phyloP scores from a whole-genome alignment of 805 yeast genomes.

The Kurtzmaniella fragi region DNA sequence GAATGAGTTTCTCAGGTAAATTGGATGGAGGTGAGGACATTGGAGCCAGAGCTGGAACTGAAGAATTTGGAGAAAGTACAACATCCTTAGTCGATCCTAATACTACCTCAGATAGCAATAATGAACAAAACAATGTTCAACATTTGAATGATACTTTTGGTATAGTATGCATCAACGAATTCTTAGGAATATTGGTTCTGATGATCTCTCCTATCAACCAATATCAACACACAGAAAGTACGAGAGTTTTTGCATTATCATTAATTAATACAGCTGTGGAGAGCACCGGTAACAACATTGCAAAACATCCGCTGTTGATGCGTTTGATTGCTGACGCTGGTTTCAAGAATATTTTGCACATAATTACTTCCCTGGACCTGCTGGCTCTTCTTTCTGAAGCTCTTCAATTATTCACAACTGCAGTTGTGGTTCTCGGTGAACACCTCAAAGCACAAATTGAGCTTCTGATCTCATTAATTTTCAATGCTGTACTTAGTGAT shows the following conservation, averaged over 20 bases:
- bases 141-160: conserved; percentile 41
- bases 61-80: conserved; percentile 1
- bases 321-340: conserved; percentile 70
- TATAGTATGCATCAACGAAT: conserved; percentile 69
- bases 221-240: conserved; percentile 79
- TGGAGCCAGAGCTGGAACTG: conserved; percentile 40
- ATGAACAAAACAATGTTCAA: conserved; percentile 1
- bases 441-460: conserved; percentile 78
- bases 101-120: neutral
- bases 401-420: conserved; percentile 66
- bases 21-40: conserved; percentile 55
- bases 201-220: conserved; percentile 79
- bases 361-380: conserved; percentile 71
- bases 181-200: conserved; percentile 68
- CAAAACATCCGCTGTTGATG: conserved; percentile 58
- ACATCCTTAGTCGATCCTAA: conserved; percentile 2
- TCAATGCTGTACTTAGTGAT: conserved; percentile 45
- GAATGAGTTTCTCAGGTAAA: conserved; percentile 42
- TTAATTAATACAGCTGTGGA: conserved; percentile 77
- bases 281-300: conserved; percentile 63
- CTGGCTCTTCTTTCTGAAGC: conserved; percentile 70
- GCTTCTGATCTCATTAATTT: conserved; percentile 58
- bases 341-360: conserved; percentile 79
- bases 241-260: conserved; percentile 77
- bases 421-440: conserved; percentile 61